Evolutionary conservation across 257 asterid species (phyloP).

Genomic region (Gentiana macrophylla): DNA sequence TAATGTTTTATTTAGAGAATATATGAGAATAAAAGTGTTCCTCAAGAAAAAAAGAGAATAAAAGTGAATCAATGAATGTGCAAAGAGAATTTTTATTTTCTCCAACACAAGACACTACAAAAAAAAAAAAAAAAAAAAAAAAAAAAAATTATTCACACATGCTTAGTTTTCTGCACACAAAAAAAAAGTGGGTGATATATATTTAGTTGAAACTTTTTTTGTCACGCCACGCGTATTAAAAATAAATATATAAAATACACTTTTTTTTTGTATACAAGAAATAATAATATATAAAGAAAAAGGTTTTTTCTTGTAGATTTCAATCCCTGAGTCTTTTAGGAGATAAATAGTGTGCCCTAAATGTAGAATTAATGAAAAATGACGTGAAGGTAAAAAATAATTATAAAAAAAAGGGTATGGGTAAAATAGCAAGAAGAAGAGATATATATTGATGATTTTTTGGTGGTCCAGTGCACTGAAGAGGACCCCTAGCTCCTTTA

Average conservation of each 20-base stretch:
- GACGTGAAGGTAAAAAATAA: background rate
- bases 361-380: background rate
- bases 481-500: conserved; percentile 11
- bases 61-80: too few relatives aligned
- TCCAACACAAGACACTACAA: too few relatives aligned
- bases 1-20: too few relatives aligned
- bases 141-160: too few relatives aligned
- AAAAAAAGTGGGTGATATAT: background rate
- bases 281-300: too few relatives aligned
- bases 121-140: background rate
- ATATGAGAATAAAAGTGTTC: too few relatives aligned
- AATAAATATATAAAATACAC: too few relatives aligned
- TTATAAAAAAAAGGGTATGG: background rate
- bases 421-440: conserved; percentile 2
- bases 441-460: conserved; percentile 3
- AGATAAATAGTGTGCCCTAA: too few relatives aligned
- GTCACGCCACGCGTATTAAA: too few relatives aligned
- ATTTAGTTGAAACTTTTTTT: background rate
- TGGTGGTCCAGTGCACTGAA: conserved; percentile 20
- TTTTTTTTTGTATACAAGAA: too few relatives aligned
- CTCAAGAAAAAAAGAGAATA: too few relatives aligned
- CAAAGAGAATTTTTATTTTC: too few relatives aligned
- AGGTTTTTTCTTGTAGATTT: background rate
- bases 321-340: background rate
- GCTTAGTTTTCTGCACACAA: background rate